Conservation (phyloP, 306 rosid species). For the Cercis canadensis region DNA sequence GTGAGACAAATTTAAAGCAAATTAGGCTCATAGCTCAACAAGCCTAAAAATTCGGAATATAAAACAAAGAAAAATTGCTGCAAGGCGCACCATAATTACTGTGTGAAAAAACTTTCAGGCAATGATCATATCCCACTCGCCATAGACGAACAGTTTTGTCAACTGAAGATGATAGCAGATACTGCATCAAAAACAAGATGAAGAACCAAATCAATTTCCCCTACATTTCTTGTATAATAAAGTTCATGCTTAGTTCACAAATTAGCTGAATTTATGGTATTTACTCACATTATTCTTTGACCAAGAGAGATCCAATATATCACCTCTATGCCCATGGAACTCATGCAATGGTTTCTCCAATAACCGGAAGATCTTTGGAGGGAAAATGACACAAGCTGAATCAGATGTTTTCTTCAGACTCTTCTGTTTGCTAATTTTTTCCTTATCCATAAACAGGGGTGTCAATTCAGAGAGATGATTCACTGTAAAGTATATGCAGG, state of each 20-base stretch:
- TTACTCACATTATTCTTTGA: slow-evolving; percentile 86
- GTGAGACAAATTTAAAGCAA: slow-evolving; percentile 36
- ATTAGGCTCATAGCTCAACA: slow-evolving; percentile 27
- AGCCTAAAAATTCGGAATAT: slow-evolving; percentile 8
- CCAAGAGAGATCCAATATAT: slow-evolving; percentile 92
- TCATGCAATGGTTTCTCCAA: slow-evolving; percentile 84
- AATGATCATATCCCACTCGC: slow-evolving; percentile 68
- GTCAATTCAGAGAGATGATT: slow-evolving; percentile 75
- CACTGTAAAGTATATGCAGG: slow-evolving; percentile 84
- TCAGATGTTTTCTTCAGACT: slow-evolving; percentile 72
- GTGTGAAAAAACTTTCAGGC: slow-evolving; percentile 88
- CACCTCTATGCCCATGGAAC: slow-evolving; percentile 81
- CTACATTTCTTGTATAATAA: background rate
- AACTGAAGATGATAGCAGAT: slow-evolving; percentile 82
- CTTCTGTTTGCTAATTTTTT: slow-evolving; percentile 57
- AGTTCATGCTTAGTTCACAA: slow-evolving; percentile 13
- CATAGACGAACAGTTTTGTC: slow-evolving; percentile 95
- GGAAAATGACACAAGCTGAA: slow-evolving; percentile 83
- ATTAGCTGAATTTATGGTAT: slow-evolving; percentile 31
- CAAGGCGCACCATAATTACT: slow-evolving; percentile 78
- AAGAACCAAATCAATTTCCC: slow-evolving; percentile 31
- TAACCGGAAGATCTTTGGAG: slow-evolving; percentile 80
- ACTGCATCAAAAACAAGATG: slow-evolving; percentile 55
- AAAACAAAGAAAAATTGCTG: slow-evolving; percentile 17
- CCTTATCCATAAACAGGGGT: slow-evolving; percentile 75